Evolutionary conservation across 2,329 filamentous ascomycete genomes (phyloP), one percentile per base, ranked within the genome.

Genomic region (Verticillium tricorpus): DNA sequence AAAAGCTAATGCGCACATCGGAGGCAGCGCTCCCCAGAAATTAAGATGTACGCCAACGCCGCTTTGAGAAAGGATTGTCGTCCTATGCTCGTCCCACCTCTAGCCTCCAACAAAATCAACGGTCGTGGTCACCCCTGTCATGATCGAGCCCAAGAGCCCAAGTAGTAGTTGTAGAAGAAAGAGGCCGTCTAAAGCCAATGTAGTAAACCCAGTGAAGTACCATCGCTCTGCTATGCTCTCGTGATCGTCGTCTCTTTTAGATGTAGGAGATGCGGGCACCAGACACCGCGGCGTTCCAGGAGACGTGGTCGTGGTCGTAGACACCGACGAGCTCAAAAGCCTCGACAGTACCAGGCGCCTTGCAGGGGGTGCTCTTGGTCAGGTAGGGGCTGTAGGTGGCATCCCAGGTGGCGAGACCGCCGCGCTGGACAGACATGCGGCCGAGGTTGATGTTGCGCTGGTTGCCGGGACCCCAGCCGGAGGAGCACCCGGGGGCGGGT

Each of bases 381-480:
- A 66, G 25, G 25, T 63, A 65, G 14, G 63, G 45, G 6, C 63
- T 57, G 45, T 59, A 66, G 5, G 61, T 65, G 15, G 58, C 60
- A 25, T 62, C 63, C 65, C 65, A 66, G 35, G 61, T 60, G 1
- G 63, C 60, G 12, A 45, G 62, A 15, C 55, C 61, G 45, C 57
- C 62, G 28, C 31, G 22, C 11, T 31, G 60, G 5, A 62, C 40
- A 9, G 40, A 58, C 8, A 65, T 25, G 17, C 65, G 60, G 19
- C 65, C 65, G 55, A 65, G 56, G 55, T 64, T 60, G 40, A n/a
- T 39, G 64, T 71, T 64, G 62, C 70, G 69, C 60, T 67, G 66
- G 62, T 71, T 71, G 19, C 69, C 70, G 1, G 68, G 68, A 14
- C 61, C 61, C 69, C 69, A 71, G 56, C 62, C 57, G 14, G 59